Base-by-base conservation (phyloP, 2,329 filamentous ascomycete genomes). In the Falciphora oryzae region DNA sequence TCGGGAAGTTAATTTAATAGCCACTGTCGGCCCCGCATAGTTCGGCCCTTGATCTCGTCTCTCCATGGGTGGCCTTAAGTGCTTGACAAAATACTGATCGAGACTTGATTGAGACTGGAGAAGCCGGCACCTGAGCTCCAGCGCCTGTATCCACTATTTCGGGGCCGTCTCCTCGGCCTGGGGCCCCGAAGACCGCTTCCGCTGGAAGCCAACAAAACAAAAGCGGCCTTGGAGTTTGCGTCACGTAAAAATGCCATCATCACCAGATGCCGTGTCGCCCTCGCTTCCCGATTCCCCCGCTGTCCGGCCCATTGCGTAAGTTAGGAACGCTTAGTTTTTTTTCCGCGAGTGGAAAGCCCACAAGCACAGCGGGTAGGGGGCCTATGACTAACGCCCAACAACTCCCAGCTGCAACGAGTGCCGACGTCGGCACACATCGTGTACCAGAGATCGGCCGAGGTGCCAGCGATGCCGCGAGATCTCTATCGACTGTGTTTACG, bases 371-470 rank as follows among this genome's bases (percentile, higher is more conserved):
- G 22, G 8, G 28, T 14, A 8, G 3, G 11, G n/a, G 27, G 29
- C 58, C 27, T 27, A 8, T 16, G n/a, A 61, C 59, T 38, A 1
- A 32, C 32, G 13, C n/a, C 25, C 2, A 3, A 1, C 32, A 44
- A 38, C 59, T 27, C 38, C 3, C 35, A 77, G 75, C 3, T 77
- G 75, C 63, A 67, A 75, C 1, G 69, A 72, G 22, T 77, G 76
- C 64, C 73, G 76, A 6, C 70, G 72, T 29, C 70, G 75, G 14
- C 71, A 74, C 5, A 75, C 74, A 0, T 75, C 72, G 57, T 77
- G 76, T 68, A 76, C 74, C 25, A 77, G 76, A 63, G 74, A 77
- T 16, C 74, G 73, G 59, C 76, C 76, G 1, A 69, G 66, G 27
- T 77, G 76, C 60, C 71, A 71, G 31, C 67, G 75, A 64, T 77